Conservation (phyloP, 2,329 filamentous ascomycete species). For the Talaromyces albobiverticillius region DNA sequence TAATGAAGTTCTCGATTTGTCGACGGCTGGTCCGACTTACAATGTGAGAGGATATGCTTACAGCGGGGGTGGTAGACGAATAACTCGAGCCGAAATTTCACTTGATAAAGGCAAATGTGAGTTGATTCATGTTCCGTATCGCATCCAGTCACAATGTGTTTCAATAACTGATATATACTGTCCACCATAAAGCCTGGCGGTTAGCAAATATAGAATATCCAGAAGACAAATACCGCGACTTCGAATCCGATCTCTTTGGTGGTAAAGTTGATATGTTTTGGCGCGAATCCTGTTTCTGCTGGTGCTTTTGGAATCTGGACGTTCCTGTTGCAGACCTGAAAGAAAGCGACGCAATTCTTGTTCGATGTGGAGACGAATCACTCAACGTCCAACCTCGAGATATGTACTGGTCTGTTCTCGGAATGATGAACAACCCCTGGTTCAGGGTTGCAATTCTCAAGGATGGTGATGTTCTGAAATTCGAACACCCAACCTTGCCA, state of each 20-base stretch:
- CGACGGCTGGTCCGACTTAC: constrained; percentile 54
- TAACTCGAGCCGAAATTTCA: constrained; percentile 79
- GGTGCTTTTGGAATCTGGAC: constrained; percentile 85
- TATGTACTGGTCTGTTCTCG: constrained; percentile 93
- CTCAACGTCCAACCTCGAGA: constrained; percentile 84
- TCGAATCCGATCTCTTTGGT: constrained; percentile 65
- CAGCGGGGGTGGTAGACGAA: constrained; percentile 76
- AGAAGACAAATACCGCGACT: constrained; percentile 76
- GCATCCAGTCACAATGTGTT: background rate
- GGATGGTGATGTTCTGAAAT: constrained; percentile 63
- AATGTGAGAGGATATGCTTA: constrained; percentile 80
- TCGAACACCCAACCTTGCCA: constrained; percentile 87
- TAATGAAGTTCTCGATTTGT: constrained; percentile 61
- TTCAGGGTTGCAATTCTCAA: constrained; percentile 75
- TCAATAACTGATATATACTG: constrained; percentile 13
- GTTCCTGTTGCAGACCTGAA: constrained; percentile 62
- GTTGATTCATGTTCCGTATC: background rate
- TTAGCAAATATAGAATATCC: constrained; percentile 76
- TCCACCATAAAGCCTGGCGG: constrained; percentile 56
- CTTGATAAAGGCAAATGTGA: constrained; percentile 71
- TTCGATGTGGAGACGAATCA: constrained; percentile 85
- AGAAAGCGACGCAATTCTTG: constrained; percentile 68
- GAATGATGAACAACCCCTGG: constrained; percentile 99
- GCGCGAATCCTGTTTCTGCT: constrained; percentile 81
- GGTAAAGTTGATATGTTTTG: constrained; percentile 76